Evolutionary conservation across 768 basidiomycete species (phyloP), one percentile per base, ranked within the genome.

Genomic region (Suillus subaureus): DNA sequence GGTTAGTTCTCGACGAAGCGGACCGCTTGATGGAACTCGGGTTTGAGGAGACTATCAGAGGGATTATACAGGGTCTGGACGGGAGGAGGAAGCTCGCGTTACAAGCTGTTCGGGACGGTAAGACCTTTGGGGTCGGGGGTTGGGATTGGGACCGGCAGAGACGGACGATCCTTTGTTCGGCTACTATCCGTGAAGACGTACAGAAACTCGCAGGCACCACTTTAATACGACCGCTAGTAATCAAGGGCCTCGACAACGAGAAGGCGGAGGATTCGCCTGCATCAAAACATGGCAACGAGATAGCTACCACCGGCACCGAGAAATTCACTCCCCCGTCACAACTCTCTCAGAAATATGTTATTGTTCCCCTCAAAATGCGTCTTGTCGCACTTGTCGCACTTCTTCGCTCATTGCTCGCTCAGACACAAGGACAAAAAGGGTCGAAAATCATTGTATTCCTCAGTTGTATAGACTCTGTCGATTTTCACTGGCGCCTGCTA

Each of bases 1-100:
- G 97, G 95, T 83, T 99, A 39, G 89, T 99, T 11, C 86, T 99
- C 33, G 97, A 99, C 74, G 97, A 99, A 80, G 96, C 97, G 7
- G 97, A 99, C 78, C 84, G 96, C 51, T 80, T 99, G 61, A 99
- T 99, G 96, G 96, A 99, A 69, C 87, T 99, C 52, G 97, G 97
- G 0, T 99, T 99, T 68, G 96, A 97, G 75, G 96, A 99, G 73
- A 94, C 95, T 0, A 92, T 99, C 71, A 87, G 85, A 64, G 95
- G 94, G 1, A 97, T 99, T 68, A 80, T 99, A 43, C 86, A 90
- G 72, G 90, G 91, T 12, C 77, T 99, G 26, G 95, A 98, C 65
- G 95, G 94, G 0, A 85, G 94, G 61, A 78, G 87, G 61, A 89
- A 87, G 68, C 81, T 96, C 8, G 94, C 93, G 6, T 64, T 75